Evolutionary conservation across 768 basidiomycete species (phyloP), one percentile per base, ranked within the genome.

Genomic region (Crucibulum laeve): DNA sequence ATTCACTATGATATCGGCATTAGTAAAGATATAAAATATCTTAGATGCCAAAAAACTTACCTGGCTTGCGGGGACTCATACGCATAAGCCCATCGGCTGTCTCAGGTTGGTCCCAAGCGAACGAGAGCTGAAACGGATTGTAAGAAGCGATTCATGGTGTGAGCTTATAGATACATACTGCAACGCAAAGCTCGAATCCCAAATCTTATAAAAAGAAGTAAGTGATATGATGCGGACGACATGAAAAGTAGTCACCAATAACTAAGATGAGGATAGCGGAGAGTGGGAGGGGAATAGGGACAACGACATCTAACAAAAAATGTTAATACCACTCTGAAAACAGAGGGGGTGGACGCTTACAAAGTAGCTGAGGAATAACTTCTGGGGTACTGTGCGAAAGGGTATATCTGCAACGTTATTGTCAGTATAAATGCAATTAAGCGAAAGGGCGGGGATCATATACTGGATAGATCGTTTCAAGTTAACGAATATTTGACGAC

Each of bases 61-160:
- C 79, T 47, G 83, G 82, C 58, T 82, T 84, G 18, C 83, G 76
- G 10, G 83, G 83, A 19, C 59, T 64, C 69, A 84, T 66, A 18
- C 80, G 74, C 83, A 85, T 85, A 25, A 85, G 58, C 21, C 80
- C 80, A 52, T 84, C 82, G 24, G 59, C 52, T 0, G 80, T 79
- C 58, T 85, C 82, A 0, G 83, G 79, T 48, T 78, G 68, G 56
- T 85, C 83, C 83, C 83, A 85, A 0, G 83, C 83, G 45, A 85
- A 85, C 1, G 82, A 80, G 11, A 85, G 67, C 79, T 81, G 30
- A 25, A 5, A 7, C 15, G 19, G 18, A 25, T 37, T 23, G 17
- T 26, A 40, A 32, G 8, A 21, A 22, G 42, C 18, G n/a, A 33
- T 23, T 13, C 15, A 43, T 10, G 18, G 14, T 23, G 13, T 39